Conservation (phyloP, 768 basidiomycete genomes). For the Udeniomyces megalosporus region DNA sequence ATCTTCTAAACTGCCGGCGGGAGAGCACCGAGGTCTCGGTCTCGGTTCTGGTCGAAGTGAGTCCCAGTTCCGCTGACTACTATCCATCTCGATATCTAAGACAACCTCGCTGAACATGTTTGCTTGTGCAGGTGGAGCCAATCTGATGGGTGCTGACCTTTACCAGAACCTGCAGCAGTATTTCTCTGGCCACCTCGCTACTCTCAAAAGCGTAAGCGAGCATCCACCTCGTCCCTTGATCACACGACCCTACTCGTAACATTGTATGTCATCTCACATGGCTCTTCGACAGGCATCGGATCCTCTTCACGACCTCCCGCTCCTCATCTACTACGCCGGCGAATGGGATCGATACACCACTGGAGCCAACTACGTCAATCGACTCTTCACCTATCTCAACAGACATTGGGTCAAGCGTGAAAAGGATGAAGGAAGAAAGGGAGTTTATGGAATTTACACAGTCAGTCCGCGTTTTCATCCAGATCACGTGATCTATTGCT, state of each 20-base stretch:
- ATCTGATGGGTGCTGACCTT: slow-evolving; percentile 91
- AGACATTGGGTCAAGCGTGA: slow-evolving; percentile 99
- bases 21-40: background rate
- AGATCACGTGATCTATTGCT: background rate
- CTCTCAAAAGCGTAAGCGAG: slow-evolving; percentile 41
- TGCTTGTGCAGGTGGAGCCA: slow-evolving; percentile 46
- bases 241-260: too few species aligned
- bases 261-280: too few species aligned
- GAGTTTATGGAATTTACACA: slow-evolving; percentile 89
- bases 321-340: slow-evolving; percentile 73
- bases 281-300: slow-evolving; percentile 58
- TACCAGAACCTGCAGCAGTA: slow-evolving; percentile 89
- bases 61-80: background rate
- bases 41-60: slow-evolving; percentile 2
- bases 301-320: slow-evolving; percentile 61
- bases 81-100: background rate
- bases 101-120: too few species aligned
- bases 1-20: background rate
- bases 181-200: slow-evolving; percentile 65
- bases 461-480: slow-evolving; percentile 34
- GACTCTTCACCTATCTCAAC: slow-evolving; percentile 93
- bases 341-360: slow-evolving; percentile 97
- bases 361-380: slow-evolving; percentile 92
- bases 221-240: too few species aligned
- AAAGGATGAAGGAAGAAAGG: slow-evolving; percentile 87